Evolutionary conservation across 257 asterid genomes (phyloP), one percentile per base, ranked within the genome.

Genomic region (Salvia rosmarinus): DNA sequence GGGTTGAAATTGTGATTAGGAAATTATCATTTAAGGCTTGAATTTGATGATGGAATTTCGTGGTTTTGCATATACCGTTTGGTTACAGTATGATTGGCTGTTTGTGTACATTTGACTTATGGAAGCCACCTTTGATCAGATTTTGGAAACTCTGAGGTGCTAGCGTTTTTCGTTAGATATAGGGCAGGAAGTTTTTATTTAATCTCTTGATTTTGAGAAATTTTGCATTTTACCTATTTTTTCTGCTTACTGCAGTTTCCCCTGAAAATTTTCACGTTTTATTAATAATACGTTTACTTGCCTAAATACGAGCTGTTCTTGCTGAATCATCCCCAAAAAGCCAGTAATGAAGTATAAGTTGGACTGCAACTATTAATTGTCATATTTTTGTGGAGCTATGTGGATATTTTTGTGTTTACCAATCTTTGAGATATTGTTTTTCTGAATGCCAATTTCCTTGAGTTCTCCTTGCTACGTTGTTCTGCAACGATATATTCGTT

Each of bases 1-100:
- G 86, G 83, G 86, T 34, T 30, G 42, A 50, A 30, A 51, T 25
- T 25, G 11, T 40, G 47, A 35, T 25, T 39, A 10, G 13, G 51
- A 68, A n/a, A 5, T 21, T 21, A 20, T 37, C 56, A 39, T 20
- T 39, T 20, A 34, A 32, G 39, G 7, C 56, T 76, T 79, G 19
- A 63, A 20, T 42, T 32, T 67, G 34, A 76, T 39, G 49, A 55
- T 37, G 5, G 28, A 19, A 2, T 28, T 68, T 42, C 54, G 50
- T 3, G 34, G 47, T n/a, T 54, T 51, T 25, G 17, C 66, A 6
- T n/a, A 54, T 21, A 28, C 0, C 20, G 13, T 14, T 52, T 2
- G 40, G 12, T 62, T 39, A 13, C 44, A 9, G 10, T 32, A 9
- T 62, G 6, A 25, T 68, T 25, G 37, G 21, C 10, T 42, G 65